Conservation (phyloP, 352 stramenopile species). For the Phytophthora niederhauseri region DNA sequence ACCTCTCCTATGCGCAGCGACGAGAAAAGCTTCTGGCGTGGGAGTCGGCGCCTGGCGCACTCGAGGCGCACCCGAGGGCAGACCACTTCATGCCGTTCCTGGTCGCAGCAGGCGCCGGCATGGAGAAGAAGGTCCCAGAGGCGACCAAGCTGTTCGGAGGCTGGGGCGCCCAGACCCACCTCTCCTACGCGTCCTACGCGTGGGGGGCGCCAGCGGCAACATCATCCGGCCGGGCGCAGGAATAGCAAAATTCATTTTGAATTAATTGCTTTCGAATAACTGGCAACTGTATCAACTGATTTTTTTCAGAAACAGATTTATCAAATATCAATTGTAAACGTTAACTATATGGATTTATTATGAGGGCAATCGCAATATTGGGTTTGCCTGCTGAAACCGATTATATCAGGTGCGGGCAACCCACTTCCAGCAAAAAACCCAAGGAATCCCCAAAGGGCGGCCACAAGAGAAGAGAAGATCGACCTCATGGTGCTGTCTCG, state of each 20-base stretch:
- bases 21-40: constrained; percentile 48
- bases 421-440: constrained; percentile 21
- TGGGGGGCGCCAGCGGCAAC: too few species aligned
- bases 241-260: too few species aligned
- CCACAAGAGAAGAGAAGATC: constrained; percentile 21
- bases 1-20: constrained; percentile 39
- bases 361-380: not conserved
- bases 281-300: too few species aligned
- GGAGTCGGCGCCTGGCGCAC: constrained; percentile 43
- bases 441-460: constrained; percentile 10
- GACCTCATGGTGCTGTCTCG: constrained; percentile 45
- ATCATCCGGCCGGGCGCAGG: too few species aligned
- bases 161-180: constrained; percentile 36
- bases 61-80: constrained; percentile 41
- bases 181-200: constrained; percentile 52
- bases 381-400: not conserved
- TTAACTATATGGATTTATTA: too few species aligned
- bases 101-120: constrained; percentile 53
- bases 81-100: constrained; percentile 71
- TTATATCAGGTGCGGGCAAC: constrained; percentile 12
- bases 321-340: too few species aligned
- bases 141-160: constrained; percentile 46
- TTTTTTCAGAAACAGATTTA: too few species aligned
- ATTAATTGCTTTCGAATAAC: too few species aligned
- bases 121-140: constrained; percentile 41